Percentiles rank a stretch among this genome's conserved stretches.
Evolutionary conservation across 129 eudicot genomes (phyloP).

Genomic region (Helianthus annuus): DNA sequence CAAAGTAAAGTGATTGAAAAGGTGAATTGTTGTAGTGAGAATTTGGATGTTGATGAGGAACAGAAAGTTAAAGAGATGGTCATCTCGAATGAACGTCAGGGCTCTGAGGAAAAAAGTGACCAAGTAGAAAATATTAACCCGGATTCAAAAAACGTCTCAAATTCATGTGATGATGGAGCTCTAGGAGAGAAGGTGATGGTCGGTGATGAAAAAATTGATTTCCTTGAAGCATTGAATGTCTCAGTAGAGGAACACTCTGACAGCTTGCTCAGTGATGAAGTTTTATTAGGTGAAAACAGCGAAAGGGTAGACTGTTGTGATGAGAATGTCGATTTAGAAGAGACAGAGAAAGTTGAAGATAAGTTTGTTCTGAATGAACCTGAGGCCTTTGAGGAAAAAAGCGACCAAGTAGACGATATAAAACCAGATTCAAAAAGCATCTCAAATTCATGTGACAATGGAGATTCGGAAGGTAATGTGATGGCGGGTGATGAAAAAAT

Average conservation of each 20-base stretch:
- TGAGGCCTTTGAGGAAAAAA: conserved; percentile 4
- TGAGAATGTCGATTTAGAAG: neutral
- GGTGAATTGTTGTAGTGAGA: neutral
- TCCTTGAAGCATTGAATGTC: conserved; percentile 1
- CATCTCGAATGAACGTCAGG: neutral
- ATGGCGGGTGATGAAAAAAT: neutral
- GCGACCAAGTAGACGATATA: neutral
- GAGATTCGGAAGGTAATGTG: neutral
- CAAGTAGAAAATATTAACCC: neutral
- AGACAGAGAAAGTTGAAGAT: neutral
- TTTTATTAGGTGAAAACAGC: neutral
- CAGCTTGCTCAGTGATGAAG: neutral
- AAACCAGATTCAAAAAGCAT: conserved; percentile 4
- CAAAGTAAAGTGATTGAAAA: neutral
- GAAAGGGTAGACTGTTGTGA: neutral
- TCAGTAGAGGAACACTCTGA: conserved; percentile 13
- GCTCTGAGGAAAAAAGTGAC: neutral
- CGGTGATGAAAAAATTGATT: conserved; percentile 3
- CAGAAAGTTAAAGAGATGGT: neutral
- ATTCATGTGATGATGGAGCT: neutral
- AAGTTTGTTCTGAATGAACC: neutral
- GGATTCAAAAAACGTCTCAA: conserved; percentile 6
- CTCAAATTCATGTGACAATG: neutral
- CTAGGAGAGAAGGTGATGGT: neutral
- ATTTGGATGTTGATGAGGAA: conserved; percentile 2